phyloP scores from a whole-genome alignment of 495 filamentous ascomycete species.

The Penicillium malachiteum region DNA sequence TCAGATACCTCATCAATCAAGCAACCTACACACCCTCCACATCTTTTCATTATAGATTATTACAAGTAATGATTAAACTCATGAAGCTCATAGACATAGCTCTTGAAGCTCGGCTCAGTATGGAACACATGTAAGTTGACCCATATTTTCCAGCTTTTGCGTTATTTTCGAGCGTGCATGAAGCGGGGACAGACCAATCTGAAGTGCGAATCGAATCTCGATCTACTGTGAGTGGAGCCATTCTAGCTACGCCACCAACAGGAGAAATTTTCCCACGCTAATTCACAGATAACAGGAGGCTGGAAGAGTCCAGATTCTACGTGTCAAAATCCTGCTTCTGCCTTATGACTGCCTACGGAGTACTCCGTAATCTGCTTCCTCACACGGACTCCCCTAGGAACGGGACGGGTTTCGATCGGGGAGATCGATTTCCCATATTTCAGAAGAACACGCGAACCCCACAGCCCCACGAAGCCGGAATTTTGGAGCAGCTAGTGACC shows the following conservation, averaged over 20 bases:
- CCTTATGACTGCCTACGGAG: neutral
- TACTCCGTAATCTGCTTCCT: neutral
- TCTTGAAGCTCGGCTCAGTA: no score
- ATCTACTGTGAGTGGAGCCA: neutral
- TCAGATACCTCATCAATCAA: no score
- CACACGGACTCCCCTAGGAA: neutral
- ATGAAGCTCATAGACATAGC: no score
- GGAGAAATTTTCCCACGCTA: neutral
- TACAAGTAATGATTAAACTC: no score
- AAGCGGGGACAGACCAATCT: neutral
- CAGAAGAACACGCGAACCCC: neutral
- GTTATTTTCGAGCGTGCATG: conserved; percentile 1
- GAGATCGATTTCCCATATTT: neutral
- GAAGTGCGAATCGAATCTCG: neutral
- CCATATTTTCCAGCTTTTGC: neutral
- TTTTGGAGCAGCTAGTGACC: neutral
- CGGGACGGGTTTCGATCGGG: neutral
- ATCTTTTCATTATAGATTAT: no score
- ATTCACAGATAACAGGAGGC: no score
- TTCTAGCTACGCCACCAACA: conserved; percentile 1
- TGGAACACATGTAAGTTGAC: no score
- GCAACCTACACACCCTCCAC: no score
- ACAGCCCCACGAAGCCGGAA: neutral
- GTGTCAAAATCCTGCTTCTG: no score
- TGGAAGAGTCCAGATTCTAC: no score